Percentiles rank a stretch among this genome's conserved stretches.
These are phyloP conservation scores for Leucocoprinus birnbaumii DNA, from an alignment of 768 basidiomycete species.

Conservation along the genomic window DNA sequence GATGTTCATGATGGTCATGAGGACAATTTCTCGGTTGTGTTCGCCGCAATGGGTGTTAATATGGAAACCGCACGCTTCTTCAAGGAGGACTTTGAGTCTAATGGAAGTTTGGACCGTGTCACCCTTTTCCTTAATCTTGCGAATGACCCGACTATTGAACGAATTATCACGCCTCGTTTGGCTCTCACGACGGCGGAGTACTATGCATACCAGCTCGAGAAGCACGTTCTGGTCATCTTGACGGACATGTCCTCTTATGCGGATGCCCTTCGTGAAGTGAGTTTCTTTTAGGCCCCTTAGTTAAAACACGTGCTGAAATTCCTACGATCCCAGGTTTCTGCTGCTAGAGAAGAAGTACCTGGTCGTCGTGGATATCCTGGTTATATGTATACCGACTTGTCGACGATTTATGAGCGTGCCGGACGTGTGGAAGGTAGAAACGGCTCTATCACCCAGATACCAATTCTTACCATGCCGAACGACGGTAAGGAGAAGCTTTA, in stretches of 20 bases:
- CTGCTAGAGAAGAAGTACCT: slow-evolving; percentile 98
- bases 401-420: slow-evolving; percentile 99
- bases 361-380: slow-evolving; percentile 98
- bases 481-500: slow-evolving; percentile 62
- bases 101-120: slow-evolving; percentile 94
- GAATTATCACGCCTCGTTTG: slow-evolving; percentile 98
- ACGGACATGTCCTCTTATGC: slow-evolving; percentile 99
- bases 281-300: slow-evolving; percentile 24
- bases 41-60: slow-evolving; percentile 99
- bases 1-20: slow-evolving; percentile 98
- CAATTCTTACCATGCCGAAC: slow-evolving; percentile 99
- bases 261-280: slow-evolving; percentile 90
- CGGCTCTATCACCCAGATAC: slow-evolving; percentile 99
- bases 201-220: slow-evolving; percentile 99
- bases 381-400: slow-evolving; percentile 99
- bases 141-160: slow-evolving; percentile 98
- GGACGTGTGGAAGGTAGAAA: slow-evolving; percentile 97
- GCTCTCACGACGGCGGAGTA: slow-evolving; percentile 98
- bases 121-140: slow-evolving; percentile 98
- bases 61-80: slow-evolving; percentile 99
- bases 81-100: slow-evolving; percentile 99
- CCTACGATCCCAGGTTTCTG: slow-evolving; percentile 68
- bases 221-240: slow-evolving; percentile 98
- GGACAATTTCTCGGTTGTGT: slow-evolving; percentile 99
- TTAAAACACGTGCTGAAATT: slow-evolving; percentile 18